Percentiles rank a stretch among this genome's conserved stretches.
phyloP scores from a whole-genome alignment of 495 filamentous ascomycete species.

The Geoglossum glabrum region DNA sequence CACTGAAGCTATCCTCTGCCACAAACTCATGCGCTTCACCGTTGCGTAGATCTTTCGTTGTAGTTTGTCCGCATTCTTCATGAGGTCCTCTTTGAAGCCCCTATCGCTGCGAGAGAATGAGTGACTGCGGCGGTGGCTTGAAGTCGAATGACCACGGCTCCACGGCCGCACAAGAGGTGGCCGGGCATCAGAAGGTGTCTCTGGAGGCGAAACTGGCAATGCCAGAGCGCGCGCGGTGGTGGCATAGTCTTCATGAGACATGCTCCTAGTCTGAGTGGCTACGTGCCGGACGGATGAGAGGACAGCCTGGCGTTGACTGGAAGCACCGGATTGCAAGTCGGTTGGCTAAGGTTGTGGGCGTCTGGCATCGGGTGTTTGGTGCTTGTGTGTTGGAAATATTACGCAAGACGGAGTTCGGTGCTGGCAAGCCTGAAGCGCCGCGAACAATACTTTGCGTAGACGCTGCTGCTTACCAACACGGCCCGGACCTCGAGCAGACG shows the following conservation, averaged over 20 bases:
- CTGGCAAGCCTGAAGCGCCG: too few species aligned
- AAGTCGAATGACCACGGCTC: neutral
- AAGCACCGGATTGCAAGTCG: neutral
- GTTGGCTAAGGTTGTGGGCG: neutral
- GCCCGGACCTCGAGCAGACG: too few species aligned
- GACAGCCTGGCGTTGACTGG: neutral
- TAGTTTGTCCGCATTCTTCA: conserved; percentile 23
- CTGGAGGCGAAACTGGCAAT: conserved; percentile 32
- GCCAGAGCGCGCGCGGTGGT: conserved; percentile 47
- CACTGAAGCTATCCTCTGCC: conserved; percentile 39
- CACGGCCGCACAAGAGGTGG: neutral
- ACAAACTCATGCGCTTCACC: conserved; percentile 33
- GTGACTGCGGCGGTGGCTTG: conserved; percentile 9
- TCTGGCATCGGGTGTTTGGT: neutral
- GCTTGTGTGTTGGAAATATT: too few species aligned
- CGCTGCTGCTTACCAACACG: too few species aligned
- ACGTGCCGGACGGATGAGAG: neutral
- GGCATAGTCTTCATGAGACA: conserved; percentile 36
- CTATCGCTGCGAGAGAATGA: conserved; percentile 10
- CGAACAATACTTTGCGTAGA: too few species aligned
- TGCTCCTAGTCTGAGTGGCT: neutral
- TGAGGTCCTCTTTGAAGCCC: conserved; percentile 24
- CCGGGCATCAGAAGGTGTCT: conserved; percentile 8
- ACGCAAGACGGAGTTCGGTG: too few species aligned
- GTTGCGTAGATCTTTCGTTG: conserved; percentile 18